These are phyloP conservation scores for Sporothrix humicola DNA, from an alignment of 2,329 filamentous ascomycete genomes.

Conservation along the genomic window DNA sequence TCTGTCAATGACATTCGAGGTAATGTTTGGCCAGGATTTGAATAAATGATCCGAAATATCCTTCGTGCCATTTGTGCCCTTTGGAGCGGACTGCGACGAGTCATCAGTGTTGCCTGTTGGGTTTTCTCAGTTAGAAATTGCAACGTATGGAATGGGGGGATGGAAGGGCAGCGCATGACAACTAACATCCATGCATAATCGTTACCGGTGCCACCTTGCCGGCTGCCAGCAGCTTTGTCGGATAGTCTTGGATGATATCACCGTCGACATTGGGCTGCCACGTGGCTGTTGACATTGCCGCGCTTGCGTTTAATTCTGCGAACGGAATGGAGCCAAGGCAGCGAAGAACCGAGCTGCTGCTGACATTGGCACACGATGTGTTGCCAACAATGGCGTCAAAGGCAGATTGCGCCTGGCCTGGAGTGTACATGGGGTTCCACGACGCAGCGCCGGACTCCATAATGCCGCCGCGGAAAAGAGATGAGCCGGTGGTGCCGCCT, in stretches of 20 bases:
- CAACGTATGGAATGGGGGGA: background rate
- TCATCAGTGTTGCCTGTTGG: constrained; percentile 2
- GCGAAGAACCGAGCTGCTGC: constrained; percentile 8
- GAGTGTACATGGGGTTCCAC: constrained; percentile 8
- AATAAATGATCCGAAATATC: background rate
- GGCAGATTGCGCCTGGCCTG: constrained; percentile 5
- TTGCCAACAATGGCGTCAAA: constrained; percentile 11
- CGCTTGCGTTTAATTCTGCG: background rate
- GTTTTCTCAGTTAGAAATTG: constrained; percentile 4
- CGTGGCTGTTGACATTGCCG: background rate
- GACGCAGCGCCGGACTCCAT: constrained; percentile 7
- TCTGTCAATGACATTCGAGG: background rate
- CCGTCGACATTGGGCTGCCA: constrained; percentile 16
- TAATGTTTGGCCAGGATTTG: constrained; percentile 6
- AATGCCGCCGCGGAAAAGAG: constrained; percentile 8
- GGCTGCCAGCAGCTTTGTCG: constrained; percentile 11
- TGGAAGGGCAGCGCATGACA: background rate
- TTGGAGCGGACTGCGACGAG: constrained; percentile 6
- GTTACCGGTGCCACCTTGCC: constrained; percentile 7
- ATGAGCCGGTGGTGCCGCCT: background rate
- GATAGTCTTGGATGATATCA: constrained; percentile 4
- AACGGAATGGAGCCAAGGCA: background rate
- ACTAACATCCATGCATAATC: constrained; percentile 11
- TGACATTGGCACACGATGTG: constrained; percentile 10
- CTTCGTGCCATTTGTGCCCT: constrained; percentile 2